Evolutionary conservation across 805 yeast species (phyloP).

Genomic region (Metschnikowia reukaufii): DNA sequence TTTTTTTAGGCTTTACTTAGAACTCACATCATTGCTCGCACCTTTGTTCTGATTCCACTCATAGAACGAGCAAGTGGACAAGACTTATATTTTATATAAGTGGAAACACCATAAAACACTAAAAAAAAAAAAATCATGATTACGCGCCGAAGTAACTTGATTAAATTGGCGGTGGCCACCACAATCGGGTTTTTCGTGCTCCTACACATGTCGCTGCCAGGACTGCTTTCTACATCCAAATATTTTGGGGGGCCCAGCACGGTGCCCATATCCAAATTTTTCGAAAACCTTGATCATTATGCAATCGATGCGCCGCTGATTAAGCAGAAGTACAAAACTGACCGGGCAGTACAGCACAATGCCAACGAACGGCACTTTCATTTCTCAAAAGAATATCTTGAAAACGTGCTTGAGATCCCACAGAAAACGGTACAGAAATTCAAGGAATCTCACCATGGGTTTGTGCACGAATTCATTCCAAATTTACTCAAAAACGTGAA

Average conservation of each 20-base stretch:
- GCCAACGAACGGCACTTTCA: constrained; percentile 40
- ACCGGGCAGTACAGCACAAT: constrained; percentile 46
- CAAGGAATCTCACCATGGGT: constrained; percentile 38
- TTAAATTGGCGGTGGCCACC: constrained; percentile 2
- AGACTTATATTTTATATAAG: too few relatives aligned
- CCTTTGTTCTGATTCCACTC: too few relatives aligned
- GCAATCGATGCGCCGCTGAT: constrained; percentile 42
- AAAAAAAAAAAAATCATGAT: neutral
- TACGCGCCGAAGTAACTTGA: constrained; percentile 3
- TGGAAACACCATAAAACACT: neutral
- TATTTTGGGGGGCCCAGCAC: neutral
- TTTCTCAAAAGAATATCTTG: constrained; percentile 48
- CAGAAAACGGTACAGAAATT: constrained; percentile 32
- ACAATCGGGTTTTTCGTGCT: neutral
- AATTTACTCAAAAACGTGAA: constrained; percentile 27
- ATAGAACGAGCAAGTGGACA: too few relatives aligned
- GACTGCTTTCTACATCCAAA: neutral
- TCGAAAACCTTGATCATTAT: constrained; percentile 33
- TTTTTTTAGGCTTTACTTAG: too few relatives aligned
- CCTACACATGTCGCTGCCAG: constrained; percentile 1
- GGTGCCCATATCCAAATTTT: constrained; percentile 18
- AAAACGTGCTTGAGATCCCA: constrained; percentile 42
- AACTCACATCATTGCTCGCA: too few relatives aligned
- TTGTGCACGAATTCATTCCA: constrained; percentile 31
- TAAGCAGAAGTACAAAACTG: constrained; percentile 37